A percentile compares a stretch with the other conserved stretches of the same genome.
phyloP scores from a whole-genome alignment of 1,139 yeast genomes.

The Nakaseomyces uthaithaninus region DNA sequence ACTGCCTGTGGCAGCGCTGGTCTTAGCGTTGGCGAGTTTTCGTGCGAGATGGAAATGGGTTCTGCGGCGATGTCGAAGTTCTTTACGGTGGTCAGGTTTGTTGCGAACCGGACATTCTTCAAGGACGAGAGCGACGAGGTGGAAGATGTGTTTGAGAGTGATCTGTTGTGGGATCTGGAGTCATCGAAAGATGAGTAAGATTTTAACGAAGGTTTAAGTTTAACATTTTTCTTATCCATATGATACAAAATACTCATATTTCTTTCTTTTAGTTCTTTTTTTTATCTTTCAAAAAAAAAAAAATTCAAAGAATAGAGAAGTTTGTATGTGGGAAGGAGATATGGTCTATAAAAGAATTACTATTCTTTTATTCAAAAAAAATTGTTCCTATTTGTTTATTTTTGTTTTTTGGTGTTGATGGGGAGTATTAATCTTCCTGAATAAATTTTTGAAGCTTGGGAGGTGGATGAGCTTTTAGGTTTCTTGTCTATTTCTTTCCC shows the following conservation, averaged over 20 bases:
- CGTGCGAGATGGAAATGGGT: conserved; percentile 26
- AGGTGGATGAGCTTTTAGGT: too few species aligned
- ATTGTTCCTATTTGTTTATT: too few species aligned
- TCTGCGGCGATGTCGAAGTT: conserved; percentile 25
- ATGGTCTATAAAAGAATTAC: too few species aligned
- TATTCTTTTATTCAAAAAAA: too few species aligned
- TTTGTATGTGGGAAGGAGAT: too few species aligned
- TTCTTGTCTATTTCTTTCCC: too few species aligned
- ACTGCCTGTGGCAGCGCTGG: neutral
- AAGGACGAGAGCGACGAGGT: neutral
- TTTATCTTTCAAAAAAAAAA: neutral
- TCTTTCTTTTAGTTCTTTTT: neutral
- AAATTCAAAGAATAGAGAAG: too few species aligned
- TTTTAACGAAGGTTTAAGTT: conserved; percentile 7
- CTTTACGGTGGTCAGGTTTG: conserved; percentile 29
- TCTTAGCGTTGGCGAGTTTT: conserved; percentile 4
- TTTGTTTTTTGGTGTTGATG: too few species aligned
- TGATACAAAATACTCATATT: neutral
- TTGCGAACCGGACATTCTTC: conserved; percentile 26
- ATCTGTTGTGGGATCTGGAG: neutral
- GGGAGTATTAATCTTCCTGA: too few species aligned
- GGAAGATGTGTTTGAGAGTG: conserved; percentile 2
- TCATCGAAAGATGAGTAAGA: conserved; percentile 4
- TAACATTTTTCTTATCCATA: neutral
- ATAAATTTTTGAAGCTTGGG: too few species aligned